These are phyloP conservation scores for Penicillium arizonense DNA, from an alignment of 495 filamentous ascomycete genomes.

Conservation along the genomic window DNA sequence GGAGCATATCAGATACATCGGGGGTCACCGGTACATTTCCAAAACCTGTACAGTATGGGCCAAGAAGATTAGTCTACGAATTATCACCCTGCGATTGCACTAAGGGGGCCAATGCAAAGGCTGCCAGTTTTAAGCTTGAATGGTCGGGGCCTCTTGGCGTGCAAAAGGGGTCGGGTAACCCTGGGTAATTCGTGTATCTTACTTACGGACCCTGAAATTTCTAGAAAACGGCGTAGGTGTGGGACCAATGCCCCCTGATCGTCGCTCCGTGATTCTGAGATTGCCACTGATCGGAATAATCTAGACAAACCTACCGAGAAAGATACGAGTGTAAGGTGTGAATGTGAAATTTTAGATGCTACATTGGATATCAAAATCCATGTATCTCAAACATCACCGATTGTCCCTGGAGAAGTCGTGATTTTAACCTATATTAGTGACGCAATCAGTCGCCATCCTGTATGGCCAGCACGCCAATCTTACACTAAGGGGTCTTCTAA, in stretches of 20 bases:
- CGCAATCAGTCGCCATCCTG: conserved; percentile 17
- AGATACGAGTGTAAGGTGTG: too few species aligned
- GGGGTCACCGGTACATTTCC: neutral
- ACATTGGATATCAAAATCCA: too few species aligned
- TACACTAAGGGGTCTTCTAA: too few species aligned
- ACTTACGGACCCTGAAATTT: conserved; percentile 23
- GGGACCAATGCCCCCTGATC: conserved; percentile 19
- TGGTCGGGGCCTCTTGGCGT: conserved; percentile 13
- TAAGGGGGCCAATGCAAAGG: neutral
- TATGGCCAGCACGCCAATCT: neutral
- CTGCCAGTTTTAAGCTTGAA: conserved; percentile 17
- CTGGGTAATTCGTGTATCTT: conserved; percentile 4
- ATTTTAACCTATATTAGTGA: conserved; percentile 4
- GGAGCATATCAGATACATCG: neutral
- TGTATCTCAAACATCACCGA: too few species aligned
- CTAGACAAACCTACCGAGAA: neutral
- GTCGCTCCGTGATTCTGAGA: conserved; percentile 3
- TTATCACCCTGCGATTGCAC: conserved; percentile 7
- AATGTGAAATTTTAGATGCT: too few species aligned
- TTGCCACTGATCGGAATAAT: neutral
- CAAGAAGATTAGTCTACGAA: neutral
- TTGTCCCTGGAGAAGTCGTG: too few species aligned
- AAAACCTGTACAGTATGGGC: too few species aligned
- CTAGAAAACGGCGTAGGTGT: conserved; percentile 1
- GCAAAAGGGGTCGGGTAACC: neutral